Percentiles rank a stretch among this genome's conserved stretches.
Conservation (phyloP, 2,329 filamentous ascomycete species). For the Sclerotinia nivalis region DNA sequence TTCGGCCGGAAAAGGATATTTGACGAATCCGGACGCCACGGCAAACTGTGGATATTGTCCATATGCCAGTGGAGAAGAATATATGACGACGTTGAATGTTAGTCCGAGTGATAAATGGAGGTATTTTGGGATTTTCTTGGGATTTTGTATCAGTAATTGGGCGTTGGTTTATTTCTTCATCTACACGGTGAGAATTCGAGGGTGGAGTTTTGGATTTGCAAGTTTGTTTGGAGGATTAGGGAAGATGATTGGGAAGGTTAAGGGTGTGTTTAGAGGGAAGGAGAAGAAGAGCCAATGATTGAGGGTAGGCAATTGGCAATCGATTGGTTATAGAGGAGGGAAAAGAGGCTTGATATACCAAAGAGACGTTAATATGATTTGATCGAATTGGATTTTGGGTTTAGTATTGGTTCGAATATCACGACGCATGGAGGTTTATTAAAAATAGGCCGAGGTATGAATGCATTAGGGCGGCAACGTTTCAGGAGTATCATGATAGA, state of each 20-base stretch:
- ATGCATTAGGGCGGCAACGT: background rate
- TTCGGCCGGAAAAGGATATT: constrained; percentile 54
- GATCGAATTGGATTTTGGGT: background rate
- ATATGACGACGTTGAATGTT: constrained; percentile 58
- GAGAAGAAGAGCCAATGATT: constrained; percentile 18
- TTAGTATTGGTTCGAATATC: background rate
- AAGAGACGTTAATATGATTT: background rate
- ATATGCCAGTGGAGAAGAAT: constrained; percentile 62
- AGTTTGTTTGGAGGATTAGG: constrained; percentile 53
- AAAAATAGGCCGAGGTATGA: background rate
- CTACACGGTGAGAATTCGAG: constrained; percentile 68
- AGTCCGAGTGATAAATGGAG: constrained; percentile 64
- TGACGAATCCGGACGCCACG: constrained; percentile 61
- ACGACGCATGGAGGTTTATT: background rate
- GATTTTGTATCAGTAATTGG: constrained; percentile 71
- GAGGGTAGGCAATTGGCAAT: background rate
- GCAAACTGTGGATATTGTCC: constrained; percentile 69
- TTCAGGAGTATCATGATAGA: background rate
- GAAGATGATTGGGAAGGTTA: constrained; percentile 43
- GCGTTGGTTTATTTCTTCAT: constrained; percentile 74
- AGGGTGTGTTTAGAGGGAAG: constrained; percentile 34
- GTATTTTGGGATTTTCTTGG: constrained; percentile 71
- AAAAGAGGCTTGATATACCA: background rate
- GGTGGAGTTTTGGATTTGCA: constrained; percentile 70
- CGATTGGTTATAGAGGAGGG: background rate